These are phyloP conservation scores for Boletus pseudo-olivaceus DNA, from an alignment of 768 basidiomycete species.

Conservation along the genomic window DNA sequence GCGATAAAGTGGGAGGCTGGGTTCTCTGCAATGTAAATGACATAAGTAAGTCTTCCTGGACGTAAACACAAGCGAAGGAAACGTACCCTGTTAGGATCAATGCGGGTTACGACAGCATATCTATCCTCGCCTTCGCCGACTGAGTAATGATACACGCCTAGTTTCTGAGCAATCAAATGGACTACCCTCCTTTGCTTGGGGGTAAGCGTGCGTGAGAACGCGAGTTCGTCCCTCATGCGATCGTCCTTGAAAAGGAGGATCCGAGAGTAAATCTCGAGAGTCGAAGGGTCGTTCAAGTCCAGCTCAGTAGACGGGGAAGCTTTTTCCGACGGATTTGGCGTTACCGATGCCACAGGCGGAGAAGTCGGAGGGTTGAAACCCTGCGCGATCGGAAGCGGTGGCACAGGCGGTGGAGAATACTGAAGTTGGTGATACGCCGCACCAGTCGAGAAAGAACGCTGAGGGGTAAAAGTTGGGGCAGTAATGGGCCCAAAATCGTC, in stretches of 20 bases:
- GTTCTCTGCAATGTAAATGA: conserved; percentile 31
- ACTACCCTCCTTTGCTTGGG: conserved; percentile 89
- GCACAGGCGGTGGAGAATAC: conserved; percentile 60
- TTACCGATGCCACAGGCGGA: conserved; percentile 52
- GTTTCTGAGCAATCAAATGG: conserved; percentile 93
- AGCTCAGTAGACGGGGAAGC: conserved; percentile 63
- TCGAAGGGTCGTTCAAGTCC: conserved; percentile 93
- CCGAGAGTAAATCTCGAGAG: conserved; percentile 95
- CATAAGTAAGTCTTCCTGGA: conserved; percentile 13
- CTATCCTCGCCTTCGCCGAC: conserved; percentile 91
- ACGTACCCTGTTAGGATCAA: conserved; percentile 77
- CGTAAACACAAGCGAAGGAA: conserved; percentile 17
- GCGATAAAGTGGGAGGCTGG: conserved; percentile 62
- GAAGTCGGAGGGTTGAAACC: conserved; percentile 43
- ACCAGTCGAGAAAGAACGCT: conserved; percentile 68
- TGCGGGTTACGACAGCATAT: conserved; percentile 91
- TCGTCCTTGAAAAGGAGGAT: conserved; percentile 98
- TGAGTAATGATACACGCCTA: conserved; percentile 93
- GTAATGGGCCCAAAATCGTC: conserved; percentile 71
- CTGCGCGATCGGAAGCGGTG: conserved; percentile 39
- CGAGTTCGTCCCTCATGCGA: conserved; percentile 93
- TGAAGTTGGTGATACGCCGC: conserved; percentile 56
- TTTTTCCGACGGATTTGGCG: conserved; percentile 67
- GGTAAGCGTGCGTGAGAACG: conserved; percentile 84
- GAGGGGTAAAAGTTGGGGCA: conserved; percentile 58